Evolutionary conservation across 2,329 filamentous ascomycete genomes (phyloP).

Genomic region (Pyrenophora seminiperda): DNA sequence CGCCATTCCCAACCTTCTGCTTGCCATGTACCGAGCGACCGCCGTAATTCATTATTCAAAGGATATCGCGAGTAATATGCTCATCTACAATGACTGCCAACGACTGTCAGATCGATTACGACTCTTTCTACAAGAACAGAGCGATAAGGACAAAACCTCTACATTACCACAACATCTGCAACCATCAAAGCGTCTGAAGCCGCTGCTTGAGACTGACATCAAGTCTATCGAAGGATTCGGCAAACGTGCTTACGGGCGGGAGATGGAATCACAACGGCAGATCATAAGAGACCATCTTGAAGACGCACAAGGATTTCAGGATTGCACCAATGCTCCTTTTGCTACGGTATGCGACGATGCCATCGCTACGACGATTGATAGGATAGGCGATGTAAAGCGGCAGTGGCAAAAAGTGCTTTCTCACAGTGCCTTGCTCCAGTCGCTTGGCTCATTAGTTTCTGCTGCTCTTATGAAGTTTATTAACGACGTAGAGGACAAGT

Average conservation of each 20-base stretch:
- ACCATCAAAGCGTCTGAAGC: constrained; percentile 50
- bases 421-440: constrained; percentile 65
- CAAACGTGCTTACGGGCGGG: constrained; percentile 64
- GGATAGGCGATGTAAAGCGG: constrained; percentile 61
- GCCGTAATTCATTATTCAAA: constrained; percentile 74
- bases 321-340: constrained; percentile 64
- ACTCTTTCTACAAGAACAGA: constrained; percentile 53
- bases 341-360: constrained; percentile 65
- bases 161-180: constrained; percentile 35
- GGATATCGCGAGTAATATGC: constrained; percentile 63
- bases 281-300: constrained; percentile 67
- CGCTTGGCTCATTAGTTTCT: constrained; percentile 63
- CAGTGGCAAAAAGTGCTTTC: constrained; percentile 65
- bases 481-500: constrained; percentile 65
- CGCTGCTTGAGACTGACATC: constrained; percentile 60
- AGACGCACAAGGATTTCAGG: constrained; percentile 65
- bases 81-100: constrained; percentile 68
- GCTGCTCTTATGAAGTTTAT: constrained; percentile 65
- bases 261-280: constrained; percentile 68
- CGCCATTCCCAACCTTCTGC: constrained; percentile 69
- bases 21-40: constrained; percentile 80
- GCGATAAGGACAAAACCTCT: constrained; percentile 41
- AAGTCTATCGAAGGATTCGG: constrained; percentile 63
- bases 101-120: constrained; percentile 62
- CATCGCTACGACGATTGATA: constrained; percentile 62